Evolutionary conservation across 1,139 yeast genomes (phyloP), one percentile per base, ranked within the genome.

Genomic region (Saccharomyces hybrid): DNA sequence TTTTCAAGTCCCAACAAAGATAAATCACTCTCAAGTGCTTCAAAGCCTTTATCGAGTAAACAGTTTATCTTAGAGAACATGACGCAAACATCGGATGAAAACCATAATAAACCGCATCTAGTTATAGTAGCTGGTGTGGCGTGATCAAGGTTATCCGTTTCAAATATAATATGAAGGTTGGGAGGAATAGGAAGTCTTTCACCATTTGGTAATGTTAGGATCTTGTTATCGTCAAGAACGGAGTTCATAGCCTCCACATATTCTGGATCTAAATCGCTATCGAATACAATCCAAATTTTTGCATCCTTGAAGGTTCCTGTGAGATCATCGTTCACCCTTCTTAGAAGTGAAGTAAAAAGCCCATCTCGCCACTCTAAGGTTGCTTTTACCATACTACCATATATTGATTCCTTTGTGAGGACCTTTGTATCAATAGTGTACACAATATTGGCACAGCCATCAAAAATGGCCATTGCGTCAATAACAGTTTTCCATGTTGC

Each of bases 321-420:
- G 8, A 80, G 63, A 60, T 84, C 84, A 6, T 79, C 81, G 8
- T 73, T 74, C 1, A 85, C 78, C 52, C 74, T 78, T 61, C 99
- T 75, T 49, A 93, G 66, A 5, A 86, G 77, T 11, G 80, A 70
- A 0, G 97, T 88, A 52, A 93, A 79, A 11, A 91, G 67, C 9
- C 99, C 99, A 72, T 93, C 99, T 0, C 79, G 80, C 98, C 98
- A 93, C 57, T 91, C 98, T 34, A 96, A 75, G 0, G 98, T 91
- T 0, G 88, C 78, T 0, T 78, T 68, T 63, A 91, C 96, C 38
- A 90, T 70, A 2, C 70, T 64, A 0, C 99, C 99, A 67, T 80
- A 89, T 1, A 93, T 71, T 0, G 78, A 75, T 6, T 78, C 82
- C 63, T 91, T 93, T 0, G 80, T 69, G 59, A 88, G 63, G 0